Evolutionary conservation across 106 monocot species (phyloP).

Genomic region (Dactylorhiza incarnata): DNA sequence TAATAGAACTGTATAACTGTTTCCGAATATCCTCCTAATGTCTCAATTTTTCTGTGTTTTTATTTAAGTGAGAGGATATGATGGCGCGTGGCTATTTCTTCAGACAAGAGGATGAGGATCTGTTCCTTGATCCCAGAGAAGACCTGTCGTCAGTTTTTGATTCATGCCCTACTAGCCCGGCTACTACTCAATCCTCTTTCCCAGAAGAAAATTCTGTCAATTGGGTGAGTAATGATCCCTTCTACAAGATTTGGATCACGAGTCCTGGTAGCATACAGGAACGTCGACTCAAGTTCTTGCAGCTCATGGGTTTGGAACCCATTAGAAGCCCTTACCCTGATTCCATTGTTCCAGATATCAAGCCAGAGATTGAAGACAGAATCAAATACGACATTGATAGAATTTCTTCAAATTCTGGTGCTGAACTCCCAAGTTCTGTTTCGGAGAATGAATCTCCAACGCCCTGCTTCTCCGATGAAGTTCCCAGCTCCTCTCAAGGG

Average conservation of each 20-base stretch:
- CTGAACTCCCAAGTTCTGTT: slow-evolving; percentile 7
- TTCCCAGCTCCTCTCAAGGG: slow-evolving; percentile 5
- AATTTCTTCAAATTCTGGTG: slow-evolving; percentile 3
- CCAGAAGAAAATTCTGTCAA: slow-evolving; percentile 12
- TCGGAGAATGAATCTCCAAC: slow-evolving; percentile 1
- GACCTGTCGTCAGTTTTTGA: slow-evolving; percentile 48
- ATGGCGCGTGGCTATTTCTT: slow-evolving; percentile 12
- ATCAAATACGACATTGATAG: not conserved
- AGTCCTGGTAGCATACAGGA: slow-evolving; percentile 38
- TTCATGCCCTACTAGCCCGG: slow-evolving; percentile 27
- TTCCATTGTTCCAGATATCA: not conserved
- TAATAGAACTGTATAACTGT: not conserved
- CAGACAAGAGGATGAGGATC: slow-evolving; percentile 40
- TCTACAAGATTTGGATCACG: slow-evolving; percentile 20
- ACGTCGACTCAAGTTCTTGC: slow-evolving; percentile 40
- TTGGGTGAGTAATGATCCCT: slow-evolving; percentile 10
- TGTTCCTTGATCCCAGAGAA: slow-evolving; percentile 65
- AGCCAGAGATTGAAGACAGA: not conserved
- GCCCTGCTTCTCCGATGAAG: not conserved
- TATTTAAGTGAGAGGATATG: slow-evolving; percentile 17
- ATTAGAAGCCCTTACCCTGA: slow-evolving; percentile 3
- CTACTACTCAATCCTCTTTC: not conserved
- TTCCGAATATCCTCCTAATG: not conserved
- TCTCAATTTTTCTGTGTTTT: slow-evolving; percentile 6
- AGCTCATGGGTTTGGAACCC: slow-evolving; percentile 40